phyloP scores from a whole-genome alignment of 805 yeast genomes.

The Blastobotrys parvus region DNA sequence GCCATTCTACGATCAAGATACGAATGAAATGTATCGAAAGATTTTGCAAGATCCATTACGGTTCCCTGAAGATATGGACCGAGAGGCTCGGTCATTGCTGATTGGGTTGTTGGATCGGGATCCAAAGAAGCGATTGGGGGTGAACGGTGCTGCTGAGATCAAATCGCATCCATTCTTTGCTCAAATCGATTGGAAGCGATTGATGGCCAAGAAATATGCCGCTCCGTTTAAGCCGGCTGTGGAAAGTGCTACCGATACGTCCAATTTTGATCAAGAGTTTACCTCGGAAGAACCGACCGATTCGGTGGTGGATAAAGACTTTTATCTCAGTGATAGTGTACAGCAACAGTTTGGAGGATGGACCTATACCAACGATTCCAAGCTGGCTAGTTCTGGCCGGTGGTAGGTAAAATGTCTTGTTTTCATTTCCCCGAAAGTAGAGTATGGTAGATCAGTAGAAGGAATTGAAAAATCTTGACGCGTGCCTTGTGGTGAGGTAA shows the following conservation, averaged over 20 bases:
- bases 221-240: constrained; percentile 96
- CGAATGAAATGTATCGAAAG: constrained; percentile 87
- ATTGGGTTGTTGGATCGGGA: constrained; percentile 73
- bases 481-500: background rate
- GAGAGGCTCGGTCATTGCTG: constrained; percentile 75
- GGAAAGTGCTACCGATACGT: constrained; percentile 75
- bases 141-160: constrained; percentile 75
- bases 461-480: no score
- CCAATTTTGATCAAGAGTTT: constrained; percentile 81
- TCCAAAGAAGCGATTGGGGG: constrained; percentile 70
- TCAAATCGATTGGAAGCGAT: constrained; percentile 82
- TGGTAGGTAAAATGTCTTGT: no score
- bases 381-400: constrained; percentile 18
- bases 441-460: no score
- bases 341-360: constrained; percentile 98
- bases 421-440: no score
- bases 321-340: constrained; percentile 80
- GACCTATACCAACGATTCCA: constrained; percentile 55
- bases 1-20: constrained; percentile 93
- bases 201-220: constrained; percentile 76
- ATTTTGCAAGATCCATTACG: constrained; percentile 80
- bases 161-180: constrained; percentile 78
- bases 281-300: constrained; percentile 91
- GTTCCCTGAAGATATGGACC: constrained; percentile 82
- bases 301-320: constrained; percentile 79